phyloP scores from a whole-genome alignment of 495 filamentous ascomycete species.

The Penicillium canescens region DNA sequence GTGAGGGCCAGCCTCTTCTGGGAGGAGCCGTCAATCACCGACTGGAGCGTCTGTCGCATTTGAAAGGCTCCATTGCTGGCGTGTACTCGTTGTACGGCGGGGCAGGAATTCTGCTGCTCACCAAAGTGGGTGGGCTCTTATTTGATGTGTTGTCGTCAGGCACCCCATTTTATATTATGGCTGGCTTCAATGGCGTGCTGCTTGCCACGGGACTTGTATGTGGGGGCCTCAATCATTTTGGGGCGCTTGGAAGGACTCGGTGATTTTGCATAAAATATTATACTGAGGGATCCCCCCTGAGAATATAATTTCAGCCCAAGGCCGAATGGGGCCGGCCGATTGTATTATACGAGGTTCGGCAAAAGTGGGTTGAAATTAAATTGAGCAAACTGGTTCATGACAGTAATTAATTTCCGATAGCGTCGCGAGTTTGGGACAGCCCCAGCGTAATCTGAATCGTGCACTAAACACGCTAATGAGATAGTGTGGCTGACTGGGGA shows the following conservation, averaged over 20 bases:
- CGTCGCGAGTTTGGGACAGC: background rate
- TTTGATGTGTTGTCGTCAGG: constrained; percentile 72
- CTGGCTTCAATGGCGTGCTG: constrained; percentile 76
- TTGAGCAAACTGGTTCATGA: constrained; percentile 2
- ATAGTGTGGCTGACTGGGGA: constrained; percentile 1
- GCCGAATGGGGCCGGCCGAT: background rate
- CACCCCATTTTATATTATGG: constrained; percentile 91
- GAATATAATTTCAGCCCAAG: background rate
- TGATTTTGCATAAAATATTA: background rate
- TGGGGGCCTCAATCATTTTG: constrained; percentile 30
- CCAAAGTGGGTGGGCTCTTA: constrained; percentile 84
- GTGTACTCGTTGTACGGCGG: constrained; percentile 90
- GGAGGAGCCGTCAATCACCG: constrained; percentile 16
- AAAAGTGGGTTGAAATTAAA: background rate
- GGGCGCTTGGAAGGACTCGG: constrained; percentile 7
- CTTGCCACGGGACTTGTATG: constrained; percentile 55
- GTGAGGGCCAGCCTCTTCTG: constrained; percentile 39
- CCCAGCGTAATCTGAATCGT: background rate
- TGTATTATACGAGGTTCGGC: background rate
- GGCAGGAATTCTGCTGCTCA: constrained; percentile 86
- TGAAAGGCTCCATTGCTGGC: constrained; percentile 93
- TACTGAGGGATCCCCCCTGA: background rate
- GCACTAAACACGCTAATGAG: background rate
- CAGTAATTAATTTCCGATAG: background rate
- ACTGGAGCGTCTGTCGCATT: constrained; percentile 43